Base-by-base conservation (phyloP, 176 grass and related monocot species). In the Tillandsia leiboldiana region DNA sequence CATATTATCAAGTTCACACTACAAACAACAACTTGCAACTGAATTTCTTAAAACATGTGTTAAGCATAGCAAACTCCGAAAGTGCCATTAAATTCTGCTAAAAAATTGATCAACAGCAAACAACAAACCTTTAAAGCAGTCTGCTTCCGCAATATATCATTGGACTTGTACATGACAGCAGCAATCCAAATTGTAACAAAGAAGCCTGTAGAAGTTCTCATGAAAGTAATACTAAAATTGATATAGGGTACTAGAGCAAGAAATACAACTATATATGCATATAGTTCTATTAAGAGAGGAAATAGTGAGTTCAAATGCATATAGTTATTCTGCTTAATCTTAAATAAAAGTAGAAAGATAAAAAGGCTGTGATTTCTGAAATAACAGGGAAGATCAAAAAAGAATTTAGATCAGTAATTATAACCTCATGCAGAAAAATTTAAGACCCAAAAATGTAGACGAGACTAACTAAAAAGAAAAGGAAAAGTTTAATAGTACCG, bases 101-200 rank as follows among this genome's bases (percentile, higher is more conserved):
- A 61, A 61, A 61, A 15, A 61, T 18, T 15, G 56, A 61, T 61
- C 17, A 56, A 49, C 14, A 56, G 62, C 67, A 65, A 61, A 79
- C 73, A 28, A 83, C 65, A 3, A 53, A 99, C 87, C 95, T 99
- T 99, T 49, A 99, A 59, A 78, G 95, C 90, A 80, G 95, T 99
- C 79, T 99, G 95, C 51, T 99, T 99, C 58, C 87, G 84, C 51
- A 99, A 75, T 66, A 99, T 85, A 73, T 99, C 95, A 22, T 99
- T 99, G 53, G 90, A 94, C 84, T 99, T 99, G 80, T 94, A 99
- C 95, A 99, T 99, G 73, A 99, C 95, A 0, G 87, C 90, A 1
- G 95, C 95, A 76, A 99, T 99, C 95, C 95, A 99, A 79, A 99
- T 94, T 9, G 87, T 86, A 22, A 99, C 84, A 53, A 88, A 88